Evolutionary conservation across 2,329 filamentous ascomycete genomes (phyloP), one percentile per base, ranked within the genome.

Genomic region (Pseudopyricularia javanii): DNA sequence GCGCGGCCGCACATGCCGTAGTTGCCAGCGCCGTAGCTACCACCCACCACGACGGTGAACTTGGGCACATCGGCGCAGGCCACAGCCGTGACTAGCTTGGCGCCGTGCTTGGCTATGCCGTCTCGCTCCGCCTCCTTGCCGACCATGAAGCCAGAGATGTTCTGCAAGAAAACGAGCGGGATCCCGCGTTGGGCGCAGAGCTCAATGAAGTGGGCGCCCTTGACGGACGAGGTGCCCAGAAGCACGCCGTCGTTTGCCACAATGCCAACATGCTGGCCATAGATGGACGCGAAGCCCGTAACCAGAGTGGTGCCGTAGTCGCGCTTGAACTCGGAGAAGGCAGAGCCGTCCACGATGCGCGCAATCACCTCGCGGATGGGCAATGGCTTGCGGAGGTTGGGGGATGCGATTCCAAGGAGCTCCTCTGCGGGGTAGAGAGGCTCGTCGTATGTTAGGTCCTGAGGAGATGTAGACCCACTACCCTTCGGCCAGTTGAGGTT

Each of bases 81-180:
- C 11, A 97, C 93, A 7, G 91, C 93, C 3, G 90, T 95, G 28
- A 97, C 93, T 17, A 98, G 81, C 71, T 98, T 97, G 6, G 93
- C 93, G 40, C 93, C 93, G 63, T 97, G 94, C 76, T 97, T 97
- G 53, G 93, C 93, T 60, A 98, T 97, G 12, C 93, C 93, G 51
- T 91, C 91, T 53, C 86, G 85, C 70, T 98, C 93, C 0, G 91
- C 90, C 61, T 93, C 88, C 17, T 82, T 80, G 45, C 93, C 93
- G 32, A 98, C 93, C 93, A 98, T 98, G 78, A 98, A 98, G 45
- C 93, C 93, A 6, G 84, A 85, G 65, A 98, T 97, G 68, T 98
- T 97, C 67, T 98, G 93, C 20, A 98, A 73, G 70, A 97, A 97
- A 50, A 97, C 78, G 9, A 97, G 75, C 1, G 93, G 91, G 54